Conservation (phyloP, 495 filamentous ascomycete genomes). For the Aspergillus coremiiformis region DNA sequence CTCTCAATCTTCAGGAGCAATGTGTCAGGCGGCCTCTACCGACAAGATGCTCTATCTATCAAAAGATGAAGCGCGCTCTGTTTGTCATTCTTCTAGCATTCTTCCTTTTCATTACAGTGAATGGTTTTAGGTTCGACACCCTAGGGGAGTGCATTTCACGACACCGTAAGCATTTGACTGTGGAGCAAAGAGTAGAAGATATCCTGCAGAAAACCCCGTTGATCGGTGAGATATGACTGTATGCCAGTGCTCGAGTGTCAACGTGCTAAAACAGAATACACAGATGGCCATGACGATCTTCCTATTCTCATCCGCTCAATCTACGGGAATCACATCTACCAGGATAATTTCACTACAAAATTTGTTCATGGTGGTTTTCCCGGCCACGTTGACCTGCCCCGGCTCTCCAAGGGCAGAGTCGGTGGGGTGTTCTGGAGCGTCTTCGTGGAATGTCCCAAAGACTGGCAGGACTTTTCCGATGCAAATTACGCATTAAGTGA, state of each 20-base stretch:
- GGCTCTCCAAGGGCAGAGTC: slow-evolving; percentile 42
- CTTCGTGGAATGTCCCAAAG: slow-evolving; percentile 67
- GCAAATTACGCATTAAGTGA: slow-evolving; percentile 55
- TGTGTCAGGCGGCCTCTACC: background rate
- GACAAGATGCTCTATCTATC: background rate
- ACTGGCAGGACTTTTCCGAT: slow-evolving; percentile 64
- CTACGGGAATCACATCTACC: slow-evolving; percentile 74
- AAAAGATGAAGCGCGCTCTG: background rate
- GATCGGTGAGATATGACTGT: slow-evolving; percentile 51
- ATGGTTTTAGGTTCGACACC: background rate
- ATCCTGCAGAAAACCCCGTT: slow-evolving; percentile 70
- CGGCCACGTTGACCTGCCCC: slow-evolving; percentile 74
- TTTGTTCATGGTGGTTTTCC: slow-evolving; percentile 60
- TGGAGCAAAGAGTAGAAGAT: slow-evolving; percentile 59
- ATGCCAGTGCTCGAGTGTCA: background rate
- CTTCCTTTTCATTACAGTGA: background rate
- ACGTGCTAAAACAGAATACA: background rate
- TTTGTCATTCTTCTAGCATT: background rate
- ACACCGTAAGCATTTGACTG: background rate
- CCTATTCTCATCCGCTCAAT: slow-evolving; percentile 60
- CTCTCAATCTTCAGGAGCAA: background rate
- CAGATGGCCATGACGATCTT: slow-evolving; percentile 92
- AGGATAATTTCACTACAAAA: slow-evolving; percentile 58
- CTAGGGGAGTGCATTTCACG: background rate
- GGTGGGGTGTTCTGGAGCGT: slow-evolving; percentile 88